Evolutionary conservation across 2,329 filamentous ascomycete species (phyloP), one percentile per base, ranked within the genome.

Genomic region (Fusarium sp.): DNA sequence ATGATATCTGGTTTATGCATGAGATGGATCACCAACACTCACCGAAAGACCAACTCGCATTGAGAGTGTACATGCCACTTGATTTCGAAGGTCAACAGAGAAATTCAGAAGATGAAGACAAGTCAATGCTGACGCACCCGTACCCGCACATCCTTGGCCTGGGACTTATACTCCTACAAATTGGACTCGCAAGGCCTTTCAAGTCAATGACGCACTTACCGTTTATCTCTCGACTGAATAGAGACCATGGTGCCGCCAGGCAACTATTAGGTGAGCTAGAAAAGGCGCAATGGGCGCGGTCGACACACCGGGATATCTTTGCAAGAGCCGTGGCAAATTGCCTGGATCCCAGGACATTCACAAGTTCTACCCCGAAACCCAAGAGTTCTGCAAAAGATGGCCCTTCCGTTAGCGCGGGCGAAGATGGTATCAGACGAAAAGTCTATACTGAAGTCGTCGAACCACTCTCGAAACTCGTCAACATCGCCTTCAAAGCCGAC

Each of bases 351-450:
- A 38, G 42, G 11, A 58, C 13, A 1, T 50, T 58, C 5, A 14
- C 18, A 2, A 2, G 4, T 26, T 1, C 24, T 2, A 28, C 4
- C 6, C 22, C 7, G 2, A 33, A 11, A 15, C 5, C 22, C 1
- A 44, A 16, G 2, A 7, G 0, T 7, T 26, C 48, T 2, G 3
- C 33, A 10, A 38, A 12, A 0, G 8, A 7, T 8, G 8, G 0
- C 3, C 9, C 4, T 30, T 1, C 5, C 11, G 4, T 7, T 3
- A 14, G 6, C 4, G 4, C 12, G 0, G 2, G 3, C 1, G 50
- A 30, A 2, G 12, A 13, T 9, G 33, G 31, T 0, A 6, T 14
- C 8, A 24, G 55, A 2, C 55, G 42, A 0, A 36, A 24, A 1
- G n/a, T 58, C 2, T 58, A 50, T 14, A 26, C 20, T 5, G 20